Percentiles rank a stretch among this genome's conserved stretches.
Evolutionary conservation across 257 asterid genomes (phyloP).

Genomic region (Solanum bukasovii): DNA sequence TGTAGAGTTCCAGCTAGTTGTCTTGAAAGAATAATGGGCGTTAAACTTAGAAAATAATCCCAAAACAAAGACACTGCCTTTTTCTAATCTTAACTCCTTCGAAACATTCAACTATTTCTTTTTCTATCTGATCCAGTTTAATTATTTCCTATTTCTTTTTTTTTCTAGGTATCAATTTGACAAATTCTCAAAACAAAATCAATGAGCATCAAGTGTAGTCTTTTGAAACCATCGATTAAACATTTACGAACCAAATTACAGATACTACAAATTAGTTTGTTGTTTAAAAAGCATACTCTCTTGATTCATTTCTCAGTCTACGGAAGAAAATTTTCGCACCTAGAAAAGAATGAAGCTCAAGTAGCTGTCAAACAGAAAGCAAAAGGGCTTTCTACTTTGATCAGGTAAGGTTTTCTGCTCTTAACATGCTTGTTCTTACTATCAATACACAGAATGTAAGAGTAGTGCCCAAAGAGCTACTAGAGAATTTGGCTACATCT

Average conservation of each 20-base stretch:
- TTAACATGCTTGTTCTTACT: not conserved
- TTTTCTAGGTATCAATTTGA: not conserved
- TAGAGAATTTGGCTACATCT: not conserved
- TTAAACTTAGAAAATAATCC: not conserved
- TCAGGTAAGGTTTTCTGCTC: not conserved
- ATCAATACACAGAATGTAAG: not conserved
- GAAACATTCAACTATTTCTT: not conserved
- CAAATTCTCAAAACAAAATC: not conserved
- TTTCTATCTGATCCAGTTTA: not conserved
- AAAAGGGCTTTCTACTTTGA: not conserved
- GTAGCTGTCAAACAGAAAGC: not conserved
- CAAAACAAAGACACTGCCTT: not conserved
- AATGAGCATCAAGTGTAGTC: not conserved
- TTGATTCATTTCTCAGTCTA: not conserved
- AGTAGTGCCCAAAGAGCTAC: not conserved
- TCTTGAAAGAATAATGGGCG: not conserved
- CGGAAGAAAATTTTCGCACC: not conserved
- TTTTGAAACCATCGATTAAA: not conserved
- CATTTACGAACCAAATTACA: not conserved
- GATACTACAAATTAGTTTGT: not conserved
- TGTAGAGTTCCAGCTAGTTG: not conserved
- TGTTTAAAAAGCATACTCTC: not conserved
- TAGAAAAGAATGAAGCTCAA: not conserved
- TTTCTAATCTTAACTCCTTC: not conserved
- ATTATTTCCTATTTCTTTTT: not conserved